phyloP scores from a whole-genome alignment of 768 basidiomycete species.

The Amanita subjunquillea region DNA sequence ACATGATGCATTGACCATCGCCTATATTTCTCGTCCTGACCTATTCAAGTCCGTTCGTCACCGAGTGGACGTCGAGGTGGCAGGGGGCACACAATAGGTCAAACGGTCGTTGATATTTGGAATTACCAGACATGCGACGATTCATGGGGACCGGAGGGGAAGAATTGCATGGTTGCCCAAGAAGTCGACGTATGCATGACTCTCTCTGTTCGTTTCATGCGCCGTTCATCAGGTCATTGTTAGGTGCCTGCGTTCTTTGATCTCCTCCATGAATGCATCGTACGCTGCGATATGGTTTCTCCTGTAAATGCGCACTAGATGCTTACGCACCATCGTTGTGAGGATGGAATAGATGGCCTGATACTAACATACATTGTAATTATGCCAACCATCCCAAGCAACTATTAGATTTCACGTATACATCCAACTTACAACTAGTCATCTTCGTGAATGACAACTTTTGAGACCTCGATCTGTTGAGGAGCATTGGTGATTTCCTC shows the following conservation, averaged over 20 bases:
- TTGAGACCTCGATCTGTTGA: conserved; percentile 22
- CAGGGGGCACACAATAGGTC: conserved; percentile 57
- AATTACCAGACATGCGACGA: conserved; percentile 48
- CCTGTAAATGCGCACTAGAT: not conserved
- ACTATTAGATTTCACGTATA: too few species aligned
- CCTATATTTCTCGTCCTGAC: conserved; percentile 60
- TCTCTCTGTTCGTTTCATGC: not conserved
- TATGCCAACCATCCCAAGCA: too few species aligned
- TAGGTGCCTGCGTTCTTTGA: conserved; percentile 61
- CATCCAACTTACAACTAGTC: conserved; percentile 17
- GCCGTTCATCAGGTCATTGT: not conserved
- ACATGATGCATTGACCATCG: conserved; percentile 79
- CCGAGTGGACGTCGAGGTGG: conserved; percentile 76
- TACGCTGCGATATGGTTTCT: conserved; percentile 35
- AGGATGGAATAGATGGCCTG: too few species aligned
- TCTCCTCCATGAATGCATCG: conserved; percentile 50
- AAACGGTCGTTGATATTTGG: conserved; percentile 77
- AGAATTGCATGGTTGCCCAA: conserved; percentile 68
- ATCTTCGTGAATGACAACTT: conserved; percentile 42
- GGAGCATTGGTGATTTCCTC: conserved; percentile 6
- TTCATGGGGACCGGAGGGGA: conserved; percentile 63
- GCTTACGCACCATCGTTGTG: too few species aligned
- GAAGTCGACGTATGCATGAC: conserved; percentile 47
- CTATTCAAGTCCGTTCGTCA: conserved; percentile 55
- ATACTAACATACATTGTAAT: not conserved